A percentile compares a stretch with the other conserved stretches of the same genome.
phyloP scores from a whole-genome alignment of 768 basidiomycete species.

The Rhodotorula graminis region DNA sequence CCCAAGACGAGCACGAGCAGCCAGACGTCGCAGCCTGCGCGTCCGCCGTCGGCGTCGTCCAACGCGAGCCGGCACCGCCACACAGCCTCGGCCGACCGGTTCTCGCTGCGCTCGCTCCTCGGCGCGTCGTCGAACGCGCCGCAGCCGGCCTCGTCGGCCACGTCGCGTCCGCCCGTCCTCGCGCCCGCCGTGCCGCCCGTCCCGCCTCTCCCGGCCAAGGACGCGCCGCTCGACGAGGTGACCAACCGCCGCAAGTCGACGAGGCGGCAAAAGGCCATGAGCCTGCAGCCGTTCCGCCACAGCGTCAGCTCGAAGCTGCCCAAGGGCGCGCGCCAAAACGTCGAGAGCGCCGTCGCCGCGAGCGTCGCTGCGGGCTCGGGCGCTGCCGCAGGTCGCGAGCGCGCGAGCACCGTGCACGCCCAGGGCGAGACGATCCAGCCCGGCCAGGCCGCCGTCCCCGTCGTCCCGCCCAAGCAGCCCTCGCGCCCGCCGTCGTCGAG shows the following conservation, averaged over 20 bases:
- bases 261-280: conserved; percentile 66
- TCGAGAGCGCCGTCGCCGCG: neutral
- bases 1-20: conserved; percentile 12
- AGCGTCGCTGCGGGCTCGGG: too few relatives aligned
- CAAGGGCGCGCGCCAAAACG: conserved; percentile 16
- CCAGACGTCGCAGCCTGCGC: neutral
- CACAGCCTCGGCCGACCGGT: conserved; percentile 35
- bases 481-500: neutral
- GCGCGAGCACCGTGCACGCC: neutral
- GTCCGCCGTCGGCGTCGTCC: conserved; percentile 20
- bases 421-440: neutral
- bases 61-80: conserved; percentile 27
- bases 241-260: conserved; percentile 26
- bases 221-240: conserved; percentile 28
- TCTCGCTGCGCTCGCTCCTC: conserved; percentile 40
- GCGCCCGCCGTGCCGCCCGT: neutral
- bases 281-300: conserved; percentile 50
- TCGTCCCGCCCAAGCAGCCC: neutral
- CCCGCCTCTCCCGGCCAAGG: neutral
- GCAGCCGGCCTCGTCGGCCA: neutral
- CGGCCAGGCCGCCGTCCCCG: too few relatives aligned
- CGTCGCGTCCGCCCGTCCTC: neutral
- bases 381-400: neutral
- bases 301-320: conserved; percentile 27
- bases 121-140: conserved; percentile 23